Evolutionary conservation across 805 yeast genomes (phyloP).

Genomic region (Alloascoidea hylecoeti): DNA sequence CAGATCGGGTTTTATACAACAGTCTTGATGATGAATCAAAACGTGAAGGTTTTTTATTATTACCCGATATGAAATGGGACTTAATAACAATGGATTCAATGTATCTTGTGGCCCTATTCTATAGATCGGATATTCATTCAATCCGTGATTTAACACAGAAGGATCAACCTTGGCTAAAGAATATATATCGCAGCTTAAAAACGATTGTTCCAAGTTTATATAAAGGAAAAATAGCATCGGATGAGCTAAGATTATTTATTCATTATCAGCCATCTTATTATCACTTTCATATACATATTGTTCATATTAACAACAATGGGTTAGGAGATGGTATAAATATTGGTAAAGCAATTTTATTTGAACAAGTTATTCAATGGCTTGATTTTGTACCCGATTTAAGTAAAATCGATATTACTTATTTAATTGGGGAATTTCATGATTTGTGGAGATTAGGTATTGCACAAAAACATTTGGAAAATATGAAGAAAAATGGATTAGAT

Average conservation of each 20-base stretch:
- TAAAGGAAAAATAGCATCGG: conserved; percentile 25
- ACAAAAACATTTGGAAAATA: not conserved
- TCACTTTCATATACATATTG: conserved; percentile 89
- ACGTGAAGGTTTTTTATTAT: conserved; percentile 53
- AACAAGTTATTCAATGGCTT: conserved; percentile 68
- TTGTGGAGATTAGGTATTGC: conserved; percentile 34
- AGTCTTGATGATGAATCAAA: too few relatives aligned
- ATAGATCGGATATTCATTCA: conserved; percentile 52
- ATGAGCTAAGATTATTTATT: conserved; percentile 61
- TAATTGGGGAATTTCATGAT: conserved; percentile 64
- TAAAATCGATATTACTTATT: conserved; percentile 44
- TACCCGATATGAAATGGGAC: conserved; percentile 98
- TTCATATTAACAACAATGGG: conserved; percentile 57
- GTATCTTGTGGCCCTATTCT: conserved; percentile 67
- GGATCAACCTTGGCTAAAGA: conserved; percentile 46
- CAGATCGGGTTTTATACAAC: conserved; percentile 64
- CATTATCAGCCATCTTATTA: conserved; percentile 94
- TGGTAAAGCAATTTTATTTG: conserved; percentile 75
- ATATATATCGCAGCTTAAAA: conserved; percentile 29
- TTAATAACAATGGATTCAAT: conserved; percentile 51
- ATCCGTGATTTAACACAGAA: conserved; percentile 54
- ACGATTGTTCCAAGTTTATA: conserved; percentile 32
- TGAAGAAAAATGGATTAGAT: conserved; percentile 1
- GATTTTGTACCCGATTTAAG: conserved; percentile 40
- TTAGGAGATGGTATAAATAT: conserved; percentile 50